phyloP scores from a whole-genome alignment of 192 early-diverging fungal genomes.

The Coemansia sp. region DNA sequence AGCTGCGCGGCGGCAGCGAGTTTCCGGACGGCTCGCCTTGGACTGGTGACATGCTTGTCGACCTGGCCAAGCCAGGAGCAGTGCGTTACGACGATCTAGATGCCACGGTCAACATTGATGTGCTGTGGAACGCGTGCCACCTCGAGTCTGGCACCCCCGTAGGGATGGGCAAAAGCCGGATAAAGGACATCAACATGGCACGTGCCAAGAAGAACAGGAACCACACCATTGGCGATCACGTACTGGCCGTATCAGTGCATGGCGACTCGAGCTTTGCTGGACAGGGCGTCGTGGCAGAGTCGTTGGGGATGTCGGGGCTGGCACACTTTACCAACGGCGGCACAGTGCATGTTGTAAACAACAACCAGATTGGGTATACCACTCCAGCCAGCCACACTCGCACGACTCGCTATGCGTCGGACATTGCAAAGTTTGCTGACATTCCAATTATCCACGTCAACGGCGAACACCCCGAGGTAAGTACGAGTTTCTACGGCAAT shows the following conservation, averaged over 20 bases:
- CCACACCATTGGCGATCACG: constrained; percentile 87
- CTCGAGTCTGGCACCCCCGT: constrained; percentile 95
- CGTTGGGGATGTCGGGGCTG: constrained; percentile 89
- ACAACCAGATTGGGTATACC: constrained; percentile 97
- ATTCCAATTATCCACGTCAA: constrained; percentile 96
- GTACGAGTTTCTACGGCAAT: not conserved
- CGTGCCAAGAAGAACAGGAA: constrained; percentile 61
- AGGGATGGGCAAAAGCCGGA: constrained; percentile 90
- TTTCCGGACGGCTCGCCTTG: constrained; percentile 73
- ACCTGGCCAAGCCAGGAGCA: constrained; percentile 77
- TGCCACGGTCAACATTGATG: constrained; percentile 56
- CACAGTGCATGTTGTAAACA: constrained; percentile 92
- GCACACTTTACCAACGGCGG: constrained; percentile 95
- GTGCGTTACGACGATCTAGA: constrained; percentile 72
- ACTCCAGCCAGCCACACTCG: constrained; percentile 96
- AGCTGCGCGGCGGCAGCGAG: constrained; percentile 92
- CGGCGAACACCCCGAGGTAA: constrained; percentile 80
- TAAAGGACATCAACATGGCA: constrained; percentile 80
- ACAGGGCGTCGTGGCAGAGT: constrained; percentile 93
- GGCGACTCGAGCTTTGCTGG: constrained; percentile 88
- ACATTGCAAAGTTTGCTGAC: constrained; percentile 95
- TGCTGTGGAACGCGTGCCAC: constrained; percentile 95
- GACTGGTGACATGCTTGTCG: constrained; percentile 88
- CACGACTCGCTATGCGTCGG: constrained; percentile 85
- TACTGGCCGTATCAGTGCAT: constrained; percentile 93